Evolutionary conservation across 2,329 filamentous ascomycete species (phyloP).

Genomic region (Trichoderma sp.): DNA sequence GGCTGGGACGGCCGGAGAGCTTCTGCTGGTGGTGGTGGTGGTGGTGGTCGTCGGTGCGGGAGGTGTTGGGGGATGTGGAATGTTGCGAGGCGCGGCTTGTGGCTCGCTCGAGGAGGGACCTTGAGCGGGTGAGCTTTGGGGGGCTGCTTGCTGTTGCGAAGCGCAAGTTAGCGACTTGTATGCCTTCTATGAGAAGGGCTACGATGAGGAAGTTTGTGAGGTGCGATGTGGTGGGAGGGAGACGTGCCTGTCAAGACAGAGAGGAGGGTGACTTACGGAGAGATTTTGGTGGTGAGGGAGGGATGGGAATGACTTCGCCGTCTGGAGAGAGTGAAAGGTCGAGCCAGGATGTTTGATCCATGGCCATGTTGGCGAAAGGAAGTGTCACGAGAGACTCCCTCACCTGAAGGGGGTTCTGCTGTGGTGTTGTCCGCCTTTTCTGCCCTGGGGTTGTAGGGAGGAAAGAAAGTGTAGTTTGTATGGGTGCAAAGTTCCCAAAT

Average conservation of each 20-base stretch:
- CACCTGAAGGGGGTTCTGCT: neutral
- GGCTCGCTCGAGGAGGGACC: conserved; percentile 22
- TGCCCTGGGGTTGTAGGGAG: neutral
- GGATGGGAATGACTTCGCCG: neutral
- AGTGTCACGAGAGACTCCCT: neutral
- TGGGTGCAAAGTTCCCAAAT: too few species aligned
- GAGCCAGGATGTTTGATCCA: conserved; percentile 17
- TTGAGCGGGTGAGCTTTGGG: conserved; percentile 14
- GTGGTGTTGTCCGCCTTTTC: neutral
- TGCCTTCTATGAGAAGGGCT: neutral
- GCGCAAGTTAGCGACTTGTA: neutral
- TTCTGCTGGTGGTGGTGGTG: neutral
- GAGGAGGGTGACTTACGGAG: conserved; percentile 1
- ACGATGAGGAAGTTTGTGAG: neutral
- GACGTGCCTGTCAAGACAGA: neutral
- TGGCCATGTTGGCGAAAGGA: neutral
- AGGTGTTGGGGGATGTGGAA: neutral
- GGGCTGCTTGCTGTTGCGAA: conserved; percentile 7
- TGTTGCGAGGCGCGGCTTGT: conserved; percentile 7
- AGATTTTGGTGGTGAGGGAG: conserved; percentile 16
- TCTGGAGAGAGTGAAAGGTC: conserved; percentile 9
- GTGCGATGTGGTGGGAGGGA: neutral
- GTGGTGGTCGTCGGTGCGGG: neutral
- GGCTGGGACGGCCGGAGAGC: neutral
- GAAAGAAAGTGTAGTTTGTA: neutral